phyloP scores from a whole-genome alignment of 257 asterid species.

The Lycium ferocissimum region DNA sequence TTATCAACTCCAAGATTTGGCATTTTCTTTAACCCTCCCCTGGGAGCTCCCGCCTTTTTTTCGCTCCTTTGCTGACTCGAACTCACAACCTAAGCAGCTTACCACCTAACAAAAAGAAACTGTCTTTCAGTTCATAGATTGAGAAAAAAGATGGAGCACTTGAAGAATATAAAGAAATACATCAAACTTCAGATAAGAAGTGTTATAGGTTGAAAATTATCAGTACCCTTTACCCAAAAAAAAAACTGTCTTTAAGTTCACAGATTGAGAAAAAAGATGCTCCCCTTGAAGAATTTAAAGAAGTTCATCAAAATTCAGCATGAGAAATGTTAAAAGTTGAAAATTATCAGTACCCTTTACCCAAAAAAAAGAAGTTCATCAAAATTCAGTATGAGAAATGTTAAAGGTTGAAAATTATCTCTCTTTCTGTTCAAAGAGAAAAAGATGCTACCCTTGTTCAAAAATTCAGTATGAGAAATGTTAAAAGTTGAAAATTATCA shows the following conservation, averaged over 20 bases:
- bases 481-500: not conserved
- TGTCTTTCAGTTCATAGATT: not conserved
- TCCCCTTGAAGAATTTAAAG: not conserved
- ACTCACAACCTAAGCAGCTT: too few species aligned
- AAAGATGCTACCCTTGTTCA: too few species aligned
- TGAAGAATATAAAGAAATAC: not conserved
- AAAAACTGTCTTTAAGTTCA: not conserved
- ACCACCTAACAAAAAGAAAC: not conserved
- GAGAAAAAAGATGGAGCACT: not conserved
- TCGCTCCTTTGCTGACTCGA: too few species aligned
- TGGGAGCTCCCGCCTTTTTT: too few species aligned
- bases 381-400: too few species aligned
- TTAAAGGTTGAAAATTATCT: too few species aligned
- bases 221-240: not conserved
- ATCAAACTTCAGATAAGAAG: not conserved
- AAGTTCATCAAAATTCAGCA: not conserved
- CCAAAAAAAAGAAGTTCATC: too few species aligned
- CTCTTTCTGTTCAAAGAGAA: too few species aligned
- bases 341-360: not conserved
- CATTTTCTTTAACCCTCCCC: conserved; percentile 29
- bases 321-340: not conserved
- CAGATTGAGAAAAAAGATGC: not conserved
- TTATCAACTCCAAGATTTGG: conserved; percentile 31
- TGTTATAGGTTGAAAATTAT: not conserved
- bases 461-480: not conserved